Percentiles rank a stretch among this genome's conserved stretches.
phyloP scores from a whole-genome alignment of 176 grass and related monocot genomes.

The Bothriochloa decipiens region DNA sequence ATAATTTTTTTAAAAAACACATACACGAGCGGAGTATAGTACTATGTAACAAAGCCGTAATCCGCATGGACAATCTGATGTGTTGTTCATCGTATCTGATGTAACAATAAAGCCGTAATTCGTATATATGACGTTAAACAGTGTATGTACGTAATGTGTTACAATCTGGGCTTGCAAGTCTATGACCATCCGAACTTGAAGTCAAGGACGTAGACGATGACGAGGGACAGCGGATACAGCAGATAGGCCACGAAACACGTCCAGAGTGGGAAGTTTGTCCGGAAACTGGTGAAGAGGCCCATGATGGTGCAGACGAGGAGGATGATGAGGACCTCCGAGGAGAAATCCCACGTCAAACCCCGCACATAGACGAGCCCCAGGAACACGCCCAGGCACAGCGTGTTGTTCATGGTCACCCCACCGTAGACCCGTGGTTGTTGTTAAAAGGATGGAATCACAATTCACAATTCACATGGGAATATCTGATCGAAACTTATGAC shows the following conservation, averaged over 20 bases:
- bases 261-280: conserved; percentile 73
- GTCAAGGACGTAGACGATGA: conserved; percentile 76
- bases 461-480: not conserved
- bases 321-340: conserved; percentile 72
- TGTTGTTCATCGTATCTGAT: no score
- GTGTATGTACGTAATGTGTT: no score
- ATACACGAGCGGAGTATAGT: no score
- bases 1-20: no score
- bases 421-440: conserved; percentile 64
- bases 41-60: no score
- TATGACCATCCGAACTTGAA: conserved; percentile 75
- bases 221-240: conserved; percentile 61
- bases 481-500: not conserved
- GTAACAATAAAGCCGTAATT: no score
- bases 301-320: conserved; percentile 78
- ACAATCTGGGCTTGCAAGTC: no score
- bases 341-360: conserved; percentile 82
- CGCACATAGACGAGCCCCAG: conserved; percentile 66
- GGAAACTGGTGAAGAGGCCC: conserved; percentile 85
- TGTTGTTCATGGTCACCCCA: conserved; percentile 91
- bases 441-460: not conserved
- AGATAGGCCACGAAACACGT: conserved; percentile 64
- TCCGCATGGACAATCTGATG: no score
- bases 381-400: conserved; percentile 77
- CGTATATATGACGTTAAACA: no score